Conservation (phyloP, 1,139 yeast species). For the Yamadazyma blattariae region DNA sequence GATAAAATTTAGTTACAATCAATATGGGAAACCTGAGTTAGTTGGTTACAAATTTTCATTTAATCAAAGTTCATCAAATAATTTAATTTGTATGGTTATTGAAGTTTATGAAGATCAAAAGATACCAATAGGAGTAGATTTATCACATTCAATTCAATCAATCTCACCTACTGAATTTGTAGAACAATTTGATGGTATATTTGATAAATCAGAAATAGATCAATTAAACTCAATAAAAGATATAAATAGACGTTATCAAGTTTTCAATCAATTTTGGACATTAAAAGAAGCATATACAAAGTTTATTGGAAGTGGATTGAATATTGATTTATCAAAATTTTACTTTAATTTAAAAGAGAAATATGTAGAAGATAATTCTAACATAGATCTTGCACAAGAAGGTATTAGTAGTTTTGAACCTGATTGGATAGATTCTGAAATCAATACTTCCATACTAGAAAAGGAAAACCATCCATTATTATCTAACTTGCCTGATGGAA, state of each 20-base stretch:
- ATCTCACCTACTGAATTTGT: constrained; percentile 32
- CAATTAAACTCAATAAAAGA: constrained; percentile 21
- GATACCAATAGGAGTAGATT: constrained; percentile 54
- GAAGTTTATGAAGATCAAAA: constrained; percentile 15
- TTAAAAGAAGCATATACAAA: constrained; percentile 70
- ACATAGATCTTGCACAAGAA: constrained; percentile 1
- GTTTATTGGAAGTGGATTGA: constrained; percentile 58
- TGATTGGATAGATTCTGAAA: background rate
- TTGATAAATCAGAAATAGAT: constrained; percentile 38
- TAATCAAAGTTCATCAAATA: constrained; percentile 58
- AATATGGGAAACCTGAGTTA: constrained; percentile 36
- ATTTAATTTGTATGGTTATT: constrained; percentile 44
- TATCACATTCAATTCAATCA: constrained; percentile 54
- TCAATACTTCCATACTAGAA: no score
- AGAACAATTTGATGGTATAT: constrained; percentile 48
- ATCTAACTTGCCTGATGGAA: constrained; percentile 6
- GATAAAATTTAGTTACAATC: constrained; percentile 22
- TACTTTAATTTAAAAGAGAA: constrained; percentile 8
- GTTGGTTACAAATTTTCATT: constrained; percentile 22
- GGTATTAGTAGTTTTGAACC: no score
- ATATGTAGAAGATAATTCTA: constrained; percentile 1
- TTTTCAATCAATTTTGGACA: constrained; percentile 65
- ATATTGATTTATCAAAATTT: constrained; percentile 42
- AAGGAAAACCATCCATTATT: constrained; percentile 8
- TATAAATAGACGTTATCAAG: constrained; percentile 18